Percentiles rank a stretch among this genome's conserved stretches.
phyloP scores from a whole-genome alignment of 106 monocot genomes.

The Apostasia ramifera region DNA sequence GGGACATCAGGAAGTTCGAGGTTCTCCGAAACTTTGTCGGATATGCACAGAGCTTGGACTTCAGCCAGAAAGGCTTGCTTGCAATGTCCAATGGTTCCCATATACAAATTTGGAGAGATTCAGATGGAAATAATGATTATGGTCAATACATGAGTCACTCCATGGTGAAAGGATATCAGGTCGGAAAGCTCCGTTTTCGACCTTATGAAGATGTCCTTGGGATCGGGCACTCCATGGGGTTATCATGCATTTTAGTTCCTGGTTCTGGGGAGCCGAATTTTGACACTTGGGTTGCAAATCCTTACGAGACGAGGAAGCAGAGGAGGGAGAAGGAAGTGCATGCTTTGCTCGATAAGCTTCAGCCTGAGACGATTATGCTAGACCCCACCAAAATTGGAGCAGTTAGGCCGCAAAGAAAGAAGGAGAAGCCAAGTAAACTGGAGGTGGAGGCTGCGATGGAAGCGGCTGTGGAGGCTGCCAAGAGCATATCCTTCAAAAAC shows the following conservation, averaged over 20 bases:
- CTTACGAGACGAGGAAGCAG: slow-evolving; percentile 68
- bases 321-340: slow-evolving; percentile 90
- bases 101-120: slow-evolving; percentile 72
- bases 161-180: slow-evolving; percentile 81
- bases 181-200: slow-evolving; percentile 59
- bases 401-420: slow-evolving; percentile 34
- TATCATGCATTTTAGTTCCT: slow-evolving; percentile 71
- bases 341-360: slow-evolving; percentile 78
- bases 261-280: slow-evolving; percentile 94
- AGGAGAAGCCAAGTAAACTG: slow-evolving; percentile 37
- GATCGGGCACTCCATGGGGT: slow-evolving; percentile 80
- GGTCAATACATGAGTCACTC: slow-evolving; percentile 68
- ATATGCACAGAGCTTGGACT: slow-evolving; percentile 62
- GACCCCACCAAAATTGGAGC: slow-evolving; percentile 76
- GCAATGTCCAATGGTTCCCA: slow-evolving; percentile 56
- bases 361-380: slow-evolving; percentile 85
- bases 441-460: slow-evolving; percentile 60
- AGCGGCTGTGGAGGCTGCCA: slow-evolving; percentile 45
- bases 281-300: slow-evolving; percentile 88
- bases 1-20: slow-evolving; percentile 91
- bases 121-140: slow-evolving; percentile 34
- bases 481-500: slow-evolving; percentile 50
- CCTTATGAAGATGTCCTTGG: slow-evolving; percentile 89
- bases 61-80: slow-evolving; percentile 86
- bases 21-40: slow-evolving; percentile 31